Conservation (phyloP, 164 flowering plant genomes). For the Vitis riparia region DNA sequence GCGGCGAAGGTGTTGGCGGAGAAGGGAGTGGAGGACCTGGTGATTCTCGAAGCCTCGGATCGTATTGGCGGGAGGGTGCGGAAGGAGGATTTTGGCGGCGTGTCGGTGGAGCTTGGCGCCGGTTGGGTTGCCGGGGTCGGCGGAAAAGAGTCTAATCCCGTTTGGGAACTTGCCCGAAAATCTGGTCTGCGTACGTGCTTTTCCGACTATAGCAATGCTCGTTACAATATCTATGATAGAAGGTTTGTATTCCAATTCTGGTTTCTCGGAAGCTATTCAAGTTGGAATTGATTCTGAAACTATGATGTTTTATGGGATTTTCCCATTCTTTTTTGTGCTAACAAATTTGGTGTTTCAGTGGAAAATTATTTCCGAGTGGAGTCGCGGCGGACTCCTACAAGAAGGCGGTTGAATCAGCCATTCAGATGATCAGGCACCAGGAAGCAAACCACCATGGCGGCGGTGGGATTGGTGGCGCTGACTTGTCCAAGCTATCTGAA, state of each 20-base stretch:
- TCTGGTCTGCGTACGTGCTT: conserved; percentile 69
- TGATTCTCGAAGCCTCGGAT: conserved; percentile 84
- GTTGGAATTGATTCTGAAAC: no score
- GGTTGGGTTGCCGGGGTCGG: conserved; percentile 96
- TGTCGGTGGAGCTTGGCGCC: conserved; percentile 87
- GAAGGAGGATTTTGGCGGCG: conserved; percentile 67
- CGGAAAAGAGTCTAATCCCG: conserved; percentile 75
- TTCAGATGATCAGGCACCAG: conserved; percentile 44
- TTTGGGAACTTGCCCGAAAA: conserved; percentile 75
- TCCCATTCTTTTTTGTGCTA: background rate
- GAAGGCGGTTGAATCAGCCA: conserved; percentile 87
- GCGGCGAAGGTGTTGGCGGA: conserved; percentile 84
- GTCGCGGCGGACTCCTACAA: conserved; percentile 78
- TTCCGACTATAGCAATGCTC: conserved; percentile 90
- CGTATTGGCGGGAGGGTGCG: conserved; percentile 85
- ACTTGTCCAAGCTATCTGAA: conserved; percentile 19
- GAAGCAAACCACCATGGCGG: conserved; percentile 22
- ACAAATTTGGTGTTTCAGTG: conserved; percentile 41
- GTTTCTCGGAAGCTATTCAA: background rate
- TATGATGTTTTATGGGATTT: background rate
- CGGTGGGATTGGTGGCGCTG: background rate
- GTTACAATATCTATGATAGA: conserved; percentile 81
- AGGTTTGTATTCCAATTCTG: conserved; percentile 35
- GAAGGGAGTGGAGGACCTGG: conserved; percentile 69
- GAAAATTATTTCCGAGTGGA: conserved; percentile 81